Percentiles rank a stretch among this genome's conserved stretches.
phyloP scores from a whole-genome alignment of 1,139 yeast species.

The Debaryomycetaceae sp. region DNA sequence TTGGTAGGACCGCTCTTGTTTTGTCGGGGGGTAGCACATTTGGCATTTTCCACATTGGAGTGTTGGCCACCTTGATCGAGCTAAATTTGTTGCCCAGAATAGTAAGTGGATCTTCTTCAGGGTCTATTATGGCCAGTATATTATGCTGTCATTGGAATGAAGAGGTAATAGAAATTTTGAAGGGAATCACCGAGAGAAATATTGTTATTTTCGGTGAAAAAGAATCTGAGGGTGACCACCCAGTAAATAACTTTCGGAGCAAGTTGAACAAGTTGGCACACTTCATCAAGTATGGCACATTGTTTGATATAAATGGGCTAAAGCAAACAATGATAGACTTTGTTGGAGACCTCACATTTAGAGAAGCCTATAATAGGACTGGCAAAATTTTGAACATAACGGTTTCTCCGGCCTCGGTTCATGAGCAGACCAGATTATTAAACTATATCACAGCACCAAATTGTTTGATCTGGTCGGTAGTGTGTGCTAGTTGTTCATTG shows the following conservation, averaged over 20 bases:
- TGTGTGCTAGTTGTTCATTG: constrained; percentile 92
- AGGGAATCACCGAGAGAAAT: constrained; percentile 50
- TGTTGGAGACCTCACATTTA: constrained; percentile 82
- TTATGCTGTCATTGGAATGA: constrained; percentile 77
- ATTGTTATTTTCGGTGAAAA: constrained; percentile 64
- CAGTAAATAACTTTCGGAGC: constrained; percentile 34
- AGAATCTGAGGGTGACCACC: constrained; percentile 10
- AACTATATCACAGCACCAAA: constrained; percentile 49
- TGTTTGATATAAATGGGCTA: constrained; percentile 77
- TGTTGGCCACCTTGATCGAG: constrained; percentile 72
- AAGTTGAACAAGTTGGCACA: constrained; percentile 45
- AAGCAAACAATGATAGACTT: constrained; percentile 70
- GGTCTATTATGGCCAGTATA: constrained; percentile 89
- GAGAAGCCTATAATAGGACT: constrained; percentile 58
- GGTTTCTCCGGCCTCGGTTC: constrained; percentile 56
- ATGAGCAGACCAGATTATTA: constrained; percentile 52
- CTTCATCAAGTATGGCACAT: constrained; percentile 75
- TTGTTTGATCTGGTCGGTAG: constrained; percentile 74
- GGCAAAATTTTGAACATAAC: constrained; percentile 57
- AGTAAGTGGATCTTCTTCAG: constrained; percentile 95
- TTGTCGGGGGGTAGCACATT: constrained; percentile 95
- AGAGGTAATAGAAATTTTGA: constrained; percentile 59
- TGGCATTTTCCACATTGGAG: constrained; percentile 92
- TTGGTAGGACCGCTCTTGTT: constrained; percentile 90
- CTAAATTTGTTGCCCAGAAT: constrained; percentile 77